Evolutionary conservation across 2,329 filamentous ascomycete genomes (phyloP), one percentile per base, ranked within the genome.

Genomic region (Raffaelea arxii): DNA sequence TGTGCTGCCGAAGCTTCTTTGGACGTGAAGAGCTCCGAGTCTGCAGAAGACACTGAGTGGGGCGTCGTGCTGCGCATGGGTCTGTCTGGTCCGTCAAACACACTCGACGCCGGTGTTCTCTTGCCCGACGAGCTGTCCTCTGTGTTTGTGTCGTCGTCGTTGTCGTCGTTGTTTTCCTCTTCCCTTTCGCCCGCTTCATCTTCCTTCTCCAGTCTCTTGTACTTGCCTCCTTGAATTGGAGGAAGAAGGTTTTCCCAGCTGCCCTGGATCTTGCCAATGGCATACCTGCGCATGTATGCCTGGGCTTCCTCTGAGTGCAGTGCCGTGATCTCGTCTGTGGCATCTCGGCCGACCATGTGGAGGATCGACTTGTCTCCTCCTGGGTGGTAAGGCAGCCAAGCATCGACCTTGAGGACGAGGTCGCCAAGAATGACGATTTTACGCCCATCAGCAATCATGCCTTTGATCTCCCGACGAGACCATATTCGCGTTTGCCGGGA

Each of bases 281-380:
- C 27, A 32, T 32, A 32, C 16, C 16, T 32, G 10, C 27, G 27
- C 27, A 32, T 32, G 27, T 16, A 32, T 32, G 27, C 16, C 27
- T 32, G 16, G 27, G 27, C 27, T 16, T 32, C 27, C 16, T 32
- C 16, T 10, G 27, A 32, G 27, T 32, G 27, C 27, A 32, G 10
- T 9, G 27, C 27, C 9, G 27, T 32, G 16, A 32, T 16, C 16
- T 32, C 16, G 27, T 32, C 27, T 16, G 27, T 32, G 27, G 27
- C 27, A 16, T 32, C 75, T 59, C 67, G 68, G 46, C 75, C 75
- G 4, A 78, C 27, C 27, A 32, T 32, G 27, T 32, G 27, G 10
- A 32, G 27, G 27, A 32, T 32, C 27, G 27, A 32, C 27, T 32
- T 32, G 27, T 32, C 27, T 16, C 27, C 27, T 16, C 27, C 27